Evolutionary conservation across 1,284 basidiomycete species (phyloP), one percentile per base, ranked within the genome.

Genomic region (Amylostereum areolatum): DNA sequence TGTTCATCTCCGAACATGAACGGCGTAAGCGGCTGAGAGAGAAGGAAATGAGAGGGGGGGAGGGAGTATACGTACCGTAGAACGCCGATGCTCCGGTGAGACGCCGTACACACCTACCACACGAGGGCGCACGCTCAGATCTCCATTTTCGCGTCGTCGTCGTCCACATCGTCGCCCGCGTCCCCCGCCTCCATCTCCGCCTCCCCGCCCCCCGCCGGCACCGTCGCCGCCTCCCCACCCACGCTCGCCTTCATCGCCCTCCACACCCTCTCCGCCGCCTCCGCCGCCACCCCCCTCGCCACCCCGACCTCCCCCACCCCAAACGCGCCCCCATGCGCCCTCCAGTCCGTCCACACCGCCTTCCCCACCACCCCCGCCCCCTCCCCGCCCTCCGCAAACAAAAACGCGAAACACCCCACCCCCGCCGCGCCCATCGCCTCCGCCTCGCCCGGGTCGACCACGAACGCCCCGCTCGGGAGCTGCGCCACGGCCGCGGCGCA

Each of bases 351-450:
- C 80, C 80, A 84, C 3, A 83, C 73, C 44, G 77, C 49, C 18
- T 62, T 59, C 35, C 56, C 59, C 2, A 86, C 82, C 47, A 85
- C 59, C 61, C 86, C 89, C 1, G 82, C 85, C 0, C 80, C 85
- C 32, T 69, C 63, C 1, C 69, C 73, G 18, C 64, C 62, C 1
- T 74, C 57, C 0, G 52, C 48, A 3, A 86, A 83, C 47, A 85
- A 59, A 61, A 87, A 89, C 1, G 82, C 85, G 57, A 89, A 88
- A 55, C 77, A 79, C 0, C 80, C 85, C 33, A 69, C 63, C 1
- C 69, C 73, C n/a, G 64, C 62, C 1, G 75, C 57, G 0, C 52
- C 48, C 0, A 52, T 45, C 3, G 66, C 62, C 52, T 83, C 80
- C 3, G 66, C 66, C 29, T 77, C 74, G 9, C 67, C 66, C 0